A percentile compares a stretch with the other conserved stretches of the same genome.
Conservation (phyloP, 2,329 filamentous ascomycete genomes). For the Acrodontium crateriforme region DNA sequence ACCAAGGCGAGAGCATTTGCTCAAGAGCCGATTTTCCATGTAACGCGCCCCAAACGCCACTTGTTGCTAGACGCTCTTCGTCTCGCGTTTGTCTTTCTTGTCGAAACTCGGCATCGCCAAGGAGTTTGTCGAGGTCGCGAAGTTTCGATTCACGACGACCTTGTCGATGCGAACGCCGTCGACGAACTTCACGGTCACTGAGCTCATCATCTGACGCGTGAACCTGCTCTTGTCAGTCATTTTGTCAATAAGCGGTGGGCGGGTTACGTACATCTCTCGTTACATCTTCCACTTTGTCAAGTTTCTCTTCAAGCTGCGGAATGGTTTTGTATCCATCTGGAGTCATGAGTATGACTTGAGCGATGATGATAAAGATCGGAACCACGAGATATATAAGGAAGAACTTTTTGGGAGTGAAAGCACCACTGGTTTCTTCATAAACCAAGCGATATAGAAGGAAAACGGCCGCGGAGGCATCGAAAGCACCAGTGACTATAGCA, state of each 20-base stretch:
- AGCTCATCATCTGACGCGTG: slow-evolving; percentile 46
- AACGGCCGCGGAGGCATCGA: slow-evolving; percentile 36
- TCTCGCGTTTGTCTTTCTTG: slow-evolving; percentile 39
- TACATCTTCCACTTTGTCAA: slow-evolving; percentile 52
- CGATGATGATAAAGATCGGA: slow-evolving; percentile 28
- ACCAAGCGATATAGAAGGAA: slow-evolving; percentile 35
- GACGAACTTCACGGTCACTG: slow-evolving; percentile 42
- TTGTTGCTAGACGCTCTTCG: slow-evolving; percentile 7
- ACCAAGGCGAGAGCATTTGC: slow-evolving; percentile 72
- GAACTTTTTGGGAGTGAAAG: slow-evolving; percentile 34
- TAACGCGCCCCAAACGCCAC: slow-evolving; percentile 72
- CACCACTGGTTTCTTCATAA: slow-evolving; percentile 29
- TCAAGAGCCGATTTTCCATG: slow-evolving; percentile 56
- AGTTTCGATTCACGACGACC: slow-evolving; percentile 50
- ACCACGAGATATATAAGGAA: slow-evolving; percentile 37
- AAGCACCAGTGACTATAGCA: slow-evolving; percentile 37
- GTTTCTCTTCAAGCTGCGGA: slow-evolving; percentile 70
- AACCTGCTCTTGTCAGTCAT: slow-evolving; percentile 11
- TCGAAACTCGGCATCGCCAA: slow-evolving; percentile 52
- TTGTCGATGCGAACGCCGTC: slow-evolving; percentile 38
- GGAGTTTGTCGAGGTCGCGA: slow-evolving; percentile 58
- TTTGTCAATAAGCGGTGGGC: not conserved
- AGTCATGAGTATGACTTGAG: slow-evolving; percentile 33
- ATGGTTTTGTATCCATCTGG: slow-evolving; percentile 38
- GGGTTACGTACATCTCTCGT: slow-evolving; percentile 21